These are phyloP conservation scores for Ustilago sp. DNA, from an alignment of 1,284 basidiomycete species.

Conservation along the genomic window DNA sequence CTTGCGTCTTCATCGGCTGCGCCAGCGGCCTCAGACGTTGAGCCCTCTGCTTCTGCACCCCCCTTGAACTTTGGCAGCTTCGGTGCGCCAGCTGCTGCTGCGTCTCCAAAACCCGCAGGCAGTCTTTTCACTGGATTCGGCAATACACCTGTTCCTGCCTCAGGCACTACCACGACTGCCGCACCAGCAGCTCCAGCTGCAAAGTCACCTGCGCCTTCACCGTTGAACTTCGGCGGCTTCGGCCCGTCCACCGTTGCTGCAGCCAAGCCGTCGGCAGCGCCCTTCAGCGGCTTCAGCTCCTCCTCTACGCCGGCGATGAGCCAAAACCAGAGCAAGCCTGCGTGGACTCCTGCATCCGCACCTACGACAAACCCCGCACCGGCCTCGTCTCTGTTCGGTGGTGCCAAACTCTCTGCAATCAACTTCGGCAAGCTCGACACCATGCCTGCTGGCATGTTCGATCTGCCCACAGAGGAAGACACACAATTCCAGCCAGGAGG, in stretches of 20 bases:
- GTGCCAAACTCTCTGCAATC: constrained; percentile 17
- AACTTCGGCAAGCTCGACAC: constrained; percentile 38
- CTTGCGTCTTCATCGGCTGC: background rate
- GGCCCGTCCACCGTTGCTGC: constrained; percentile 6
- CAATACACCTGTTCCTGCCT: background rate
- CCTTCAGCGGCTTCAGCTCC: constrained; percentile 17
- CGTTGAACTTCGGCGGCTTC: constrained; percentile 19
- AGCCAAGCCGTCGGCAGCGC: constrained; percentile 13
- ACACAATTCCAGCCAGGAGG: constrained; percentile 45
- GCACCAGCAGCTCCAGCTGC: constrained; percentile 1
- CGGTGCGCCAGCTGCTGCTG: constrained; percentile 11
- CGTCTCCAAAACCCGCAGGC: constrained; percentile 13
- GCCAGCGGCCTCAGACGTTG: background rate
- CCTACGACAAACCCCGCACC: constrained; percentile 13
- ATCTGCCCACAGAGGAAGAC: constrained; percentile 35
- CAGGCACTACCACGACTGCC: background rate
- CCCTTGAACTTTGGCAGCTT: constrained; percentile 9
- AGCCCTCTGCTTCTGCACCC: constrained; percentile 2
- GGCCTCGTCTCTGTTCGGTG: constrained; percentile 23
- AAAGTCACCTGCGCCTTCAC: constrained; percentile 17
- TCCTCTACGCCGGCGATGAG: constrained; percentile 8
- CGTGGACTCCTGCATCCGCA: constrained; percentile 6
- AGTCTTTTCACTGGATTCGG: constrained; percentile 17
- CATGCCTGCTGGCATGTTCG: constrained; percentile 39
- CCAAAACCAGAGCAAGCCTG: constrained; percentile 8